Conservation (phyloP, 2,329 filamentous ascomycete genomes). For the Fusarium musae region DNA sequence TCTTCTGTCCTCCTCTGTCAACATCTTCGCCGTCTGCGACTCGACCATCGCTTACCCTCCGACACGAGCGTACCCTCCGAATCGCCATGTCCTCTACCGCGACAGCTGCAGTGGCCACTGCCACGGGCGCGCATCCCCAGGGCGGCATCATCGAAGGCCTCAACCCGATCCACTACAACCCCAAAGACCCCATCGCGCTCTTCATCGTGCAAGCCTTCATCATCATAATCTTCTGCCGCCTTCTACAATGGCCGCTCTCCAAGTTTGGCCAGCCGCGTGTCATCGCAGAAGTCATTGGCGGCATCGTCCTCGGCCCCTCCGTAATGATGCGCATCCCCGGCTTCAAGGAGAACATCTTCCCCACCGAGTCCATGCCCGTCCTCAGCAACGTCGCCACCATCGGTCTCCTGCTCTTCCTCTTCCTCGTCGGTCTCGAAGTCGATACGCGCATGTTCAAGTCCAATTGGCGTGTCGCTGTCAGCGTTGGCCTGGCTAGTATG, state of each 20-base stretch:
- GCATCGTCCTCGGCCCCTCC: conserved; percentile 85
- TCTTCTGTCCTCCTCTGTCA: neutral
- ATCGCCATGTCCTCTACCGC: conserved; percentile 11
- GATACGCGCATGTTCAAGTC: conserved; percentile 80
- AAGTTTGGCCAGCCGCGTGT: conserved; percentile 83
- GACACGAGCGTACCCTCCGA: neutral
- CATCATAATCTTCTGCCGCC: conserved; percentile 59
- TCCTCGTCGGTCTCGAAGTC: conserved; percentile 88
- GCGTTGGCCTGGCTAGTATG: conserved; percentile 84
- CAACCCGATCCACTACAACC: conserved; percentile 74
- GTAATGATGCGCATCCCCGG: conserved; percentile 88
- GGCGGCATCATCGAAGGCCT: conserved; percentile 76
- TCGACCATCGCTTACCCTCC: neutral
- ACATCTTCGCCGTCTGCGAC: neutral
- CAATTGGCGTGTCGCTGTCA: conserved; percentile 84
- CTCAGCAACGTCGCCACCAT: conserved; percentile 84
- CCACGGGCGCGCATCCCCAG: conserved; percentile 53
- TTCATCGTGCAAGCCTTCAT: conserved; percentile 53
- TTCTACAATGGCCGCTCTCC: conserved; percentile 78
- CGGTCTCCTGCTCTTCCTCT: conserved; percentile 85
- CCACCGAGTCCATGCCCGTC: conserved; percentile 76
- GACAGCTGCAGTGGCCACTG: conserved; percentile 36
- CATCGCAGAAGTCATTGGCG: conserved; percentile 87
- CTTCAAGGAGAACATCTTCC: conserved; percentile 82
- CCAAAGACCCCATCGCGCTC: conserved; percentile 74